A percentile compares a stretch with the other conserved stretches of the same genome.
Evolutionary conservation across 129 eudicot species (phyloP).

Genomic region (Flaveria robusta): DNA sequence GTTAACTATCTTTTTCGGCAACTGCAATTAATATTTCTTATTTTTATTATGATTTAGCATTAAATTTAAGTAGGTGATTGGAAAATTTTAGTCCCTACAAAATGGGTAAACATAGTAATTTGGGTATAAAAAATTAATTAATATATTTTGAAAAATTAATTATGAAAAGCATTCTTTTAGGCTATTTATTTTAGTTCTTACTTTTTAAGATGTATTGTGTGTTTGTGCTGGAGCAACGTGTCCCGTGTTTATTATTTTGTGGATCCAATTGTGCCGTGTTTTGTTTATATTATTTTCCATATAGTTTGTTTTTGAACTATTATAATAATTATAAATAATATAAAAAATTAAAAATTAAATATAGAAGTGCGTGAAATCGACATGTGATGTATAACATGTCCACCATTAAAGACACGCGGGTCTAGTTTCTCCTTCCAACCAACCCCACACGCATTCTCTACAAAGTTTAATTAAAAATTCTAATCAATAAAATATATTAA

Average conservation of each 20-base stretch:
- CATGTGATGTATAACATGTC: slow-evolving; percentile 35
- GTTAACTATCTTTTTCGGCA: too few species aligned
- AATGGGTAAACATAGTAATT: too few species aligned
- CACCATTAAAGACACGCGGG: slow-evolving; percentile 40
- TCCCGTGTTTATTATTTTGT: slow-evolving; percentile 7
- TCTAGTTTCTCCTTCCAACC: slow-evolving; percentile 21
- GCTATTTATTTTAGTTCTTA: not conserved
- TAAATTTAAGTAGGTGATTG: too few species aligned
- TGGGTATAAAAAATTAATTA: too few species aligned
- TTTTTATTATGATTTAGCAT: too few species aligned
- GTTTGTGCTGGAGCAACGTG: not conserved
- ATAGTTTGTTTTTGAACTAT: not conserved
- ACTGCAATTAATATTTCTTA: too few species aligned
- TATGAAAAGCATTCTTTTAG: not conserved
- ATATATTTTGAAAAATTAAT: too few species aligned
- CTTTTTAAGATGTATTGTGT: not conserved
- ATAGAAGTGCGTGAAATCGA: slow-evolving; percentile 19
- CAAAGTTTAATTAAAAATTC: not conserved
- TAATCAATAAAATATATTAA: not conserved
- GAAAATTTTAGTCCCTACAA: too few species aligned
- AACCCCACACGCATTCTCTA: slow-evolving; percentile 28
- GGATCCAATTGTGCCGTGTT: slow-evolving; percentile 28
- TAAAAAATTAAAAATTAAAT: not conserved
- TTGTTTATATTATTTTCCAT: not conserved
- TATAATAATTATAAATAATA: too few species aligned